Base-by-base conservation (phyloP, 305 asterid genomes). In the Petunia hybrid region DNA sequence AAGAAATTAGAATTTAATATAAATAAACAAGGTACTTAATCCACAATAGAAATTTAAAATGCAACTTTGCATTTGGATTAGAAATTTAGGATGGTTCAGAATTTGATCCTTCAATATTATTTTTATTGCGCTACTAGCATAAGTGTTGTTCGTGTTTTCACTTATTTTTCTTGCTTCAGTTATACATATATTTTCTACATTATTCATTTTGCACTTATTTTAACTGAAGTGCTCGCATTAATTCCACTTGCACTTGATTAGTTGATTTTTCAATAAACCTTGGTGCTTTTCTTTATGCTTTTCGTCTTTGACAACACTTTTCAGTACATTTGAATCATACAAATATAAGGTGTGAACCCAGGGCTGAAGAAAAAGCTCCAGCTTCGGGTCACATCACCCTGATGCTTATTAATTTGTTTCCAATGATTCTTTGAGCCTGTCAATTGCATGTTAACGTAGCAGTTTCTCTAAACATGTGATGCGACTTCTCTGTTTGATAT, bases 271-370 rank as follows among this genome's bases (percentile, higher is more conserved):
- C n/a, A n/a, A n/a, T n/a, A n/a, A n/a, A n/a, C 4, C 16, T 31
- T 39, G 4, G 4, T 40, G 22, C 39, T 46, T 10, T 13, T 22
- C 31, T 2, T 5, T 13, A 73, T 51, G 43, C 31, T 51, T 73
- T 51, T 6, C 6, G 8, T 45, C 38, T 13, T 51, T 73, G 46
- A 36, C 46, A 35, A 71, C 45, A 35, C 46, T 73, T 51, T 14
- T 74, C 64, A 14, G 64, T 74, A 38, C 79, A 53, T 53, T 53
- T 74, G n/a, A 13, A 74, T 53, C 38, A 74, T 13, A 53, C 64
- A 53, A 2, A 53, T 74, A 12, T 6, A n/a, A 53, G 3, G n/a
- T 53, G 16, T 38, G n/a, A 8, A 22, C 22, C 76, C 8, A 56
- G 43, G 1, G 41, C 76, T 69, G 16, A 45, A 69, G 57, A 43